These are phyloP conservation scores for Suillus clintonianus DNA, from an alignment of 768 basidiomycete species.

Conservation along the genomic window DNA sequence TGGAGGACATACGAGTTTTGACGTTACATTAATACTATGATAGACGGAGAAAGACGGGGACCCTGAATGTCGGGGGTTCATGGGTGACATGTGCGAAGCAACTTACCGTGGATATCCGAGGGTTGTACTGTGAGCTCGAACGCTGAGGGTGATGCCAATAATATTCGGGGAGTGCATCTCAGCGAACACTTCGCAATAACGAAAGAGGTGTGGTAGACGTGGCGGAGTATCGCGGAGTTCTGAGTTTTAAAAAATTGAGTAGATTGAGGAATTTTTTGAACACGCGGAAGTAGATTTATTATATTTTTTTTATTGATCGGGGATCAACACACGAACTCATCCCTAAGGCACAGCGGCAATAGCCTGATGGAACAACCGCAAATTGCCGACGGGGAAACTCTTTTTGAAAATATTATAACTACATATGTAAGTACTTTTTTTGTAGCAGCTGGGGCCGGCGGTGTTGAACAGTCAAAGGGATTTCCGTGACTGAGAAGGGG, in stretches of 20 bases:
- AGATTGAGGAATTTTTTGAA: constrained; percentile 13
- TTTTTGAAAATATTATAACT: constrained; percentile 3
- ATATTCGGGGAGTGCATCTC: constrained; percentile 8
- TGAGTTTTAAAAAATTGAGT: constrained; percentile 23
- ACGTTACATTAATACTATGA: background rate
- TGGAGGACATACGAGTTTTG: background rate
- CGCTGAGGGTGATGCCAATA: background rate
- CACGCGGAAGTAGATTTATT: constrained; percentile 35
- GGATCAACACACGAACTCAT: constrained; percentile 55
- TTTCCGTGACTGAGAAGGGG: background rate
- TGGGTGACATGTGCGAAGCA: constrained; percentile 15
- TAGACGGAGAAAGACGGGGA: constrained; percentile 11
- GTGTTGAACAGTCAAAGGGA: background rate
- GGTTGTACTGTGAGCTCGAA: background rate
- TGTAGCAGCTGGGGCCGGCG: background rate
- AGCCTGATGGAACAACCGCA: constrained; percentile 26
- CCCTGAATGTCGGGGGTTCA: constrained; percentile 25
- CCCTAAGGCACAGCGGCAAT: constrained; percentile 31
- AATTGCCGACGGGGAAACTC: constrained; percentile 23
- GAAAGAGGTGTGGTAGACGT: constrained; percentile 6
- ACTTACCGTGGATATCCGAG: constrained; percentile 10
- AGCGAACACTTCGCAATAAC: constrained; percentile 18
- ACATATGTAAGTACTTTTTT: too few relatives aligned
- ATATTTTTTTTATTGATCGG: constrained; percentile 51
- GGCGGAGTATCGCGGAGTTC: constrained; percentile 28